Base-by-base conservation (phyloP, 208 protist genomes). In the Naegleria lovaniensis region DNA sequence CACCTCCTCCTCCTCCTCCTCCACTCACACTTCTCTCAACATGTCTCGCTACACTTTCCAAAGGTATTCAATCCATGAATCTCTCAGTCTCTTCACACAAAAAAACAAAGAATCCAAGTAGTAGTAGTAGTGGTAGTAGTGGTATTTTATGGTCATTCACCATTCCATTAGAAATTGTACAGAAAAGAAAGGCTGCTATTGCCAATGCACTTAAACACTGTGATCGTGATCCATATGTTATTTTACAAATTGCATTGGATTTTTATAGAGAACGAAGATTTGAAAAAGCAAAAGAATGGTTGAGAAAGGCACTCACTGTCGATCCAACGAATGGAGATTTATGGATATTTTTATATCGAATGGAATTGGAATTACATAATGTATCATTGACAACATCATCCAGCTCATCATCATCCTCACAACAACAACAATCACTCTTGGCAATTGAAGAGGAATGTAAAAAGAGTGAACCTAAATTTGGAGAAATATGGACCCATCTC, bases 211-310 rank as follows among this genome's bases (percentile, higher is more conserved):
- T 98, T 13, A 97, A 97, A 85, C 15, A 86, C 13, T 96, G 95
- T 92, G 94, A 96, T 43, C 92, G 96, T 90, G 94, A 95, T 90
- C 59, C 94, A 22, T 92, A 95, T 88, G 96, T 97, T 0, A 91
- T 97, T 55, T 55, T 95, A 38, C 92, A 92, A 39, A 92, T 96
- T 16, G 94, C 96, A 41, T 92, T 84, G 5, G 90, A 94, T 51
- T 97, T 98, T 90, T 97, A 95, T 95, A 5, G 59, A 0, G 96
- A 97, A 29, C 86, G 96, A 48, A 96, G 96, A 87, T 29, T 97
- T 0, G 92, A 95, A 33, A 96, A 97, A 88, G 96, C 95, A 15
- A 88, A 92, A 38, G 88, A 84, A 40, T 97, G 96, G 96, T 96
- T 97, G 91, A 93, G 96, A 76, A 92, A 94, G 59, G 93, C 94